Evolutionary conservation across 2,329 filamentous ascomycete species (phyloP).

Genomic region (Phialemonium atrogriseum): DNA sequence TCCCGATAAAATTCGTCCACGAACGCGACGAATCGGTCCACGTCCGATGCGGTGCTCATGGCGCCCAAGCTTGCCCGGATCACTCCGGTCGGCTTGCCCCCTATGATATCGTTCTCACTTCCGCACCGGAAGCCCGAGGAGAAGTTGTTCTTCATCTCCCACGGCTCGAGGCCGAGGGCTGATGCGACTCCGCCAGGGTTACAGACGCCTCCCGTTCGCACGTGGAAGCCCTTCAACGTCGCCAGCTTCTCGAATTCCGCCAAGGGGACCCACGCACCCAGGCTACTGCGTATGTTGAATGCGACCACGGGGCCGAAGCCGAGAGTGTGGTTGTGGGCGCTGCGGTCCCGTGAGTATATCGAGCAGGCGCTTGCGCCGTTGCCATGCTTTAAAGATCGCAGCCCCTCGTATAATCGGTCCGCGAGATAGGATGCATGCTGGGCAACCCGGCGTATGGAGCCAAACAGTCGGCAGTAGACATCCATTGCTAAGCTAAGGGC

Average conservation of each 20-base stretch:
- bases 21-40: constrained; percentile 64
- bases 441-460: constrained; percentile 60
- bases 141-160: constrained; percentile 80
- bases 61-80: constrained; percentile 81
- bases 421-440: constrained; percentile 63
- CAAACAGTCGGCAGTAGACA: constrained; percentile 61
- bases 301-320: constrained; percentile 67
- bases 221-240: constrained; percentile 67
- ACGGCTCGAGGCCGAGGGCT: constrained; percentile 63
- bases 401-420: constrained; percentile 45
- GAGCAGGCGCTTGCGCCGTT: constrained; percentile 60
- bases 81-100: constrained; percentile 80
- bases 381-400: constrained; percentile 55
- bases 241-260: constrained; percentile 84
- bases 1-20: constrained; percentile 58
- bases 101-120: constrained; percentile 70
- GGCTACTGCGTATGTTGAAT: constrained; percentile 68
- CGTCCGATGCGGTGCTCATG: constrained; percentile 74
- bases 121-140: constrained; percentile 80
- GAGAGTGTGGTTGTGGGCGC: constrained; percentile 12
- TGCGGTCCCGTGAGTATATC: constrained; percentile 46
- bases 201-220: constrained; percentile 83
- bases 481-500: constrained; percentile 69
- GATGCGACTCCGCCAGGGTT: constrained; percentile 81
- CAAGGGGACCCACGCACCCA: constrained; percentile 69